Evolutionary conservation across 2,329 filamentous ascomycete genomes (phyloP).

Genomic region (Claviceps capensis): DNA sequence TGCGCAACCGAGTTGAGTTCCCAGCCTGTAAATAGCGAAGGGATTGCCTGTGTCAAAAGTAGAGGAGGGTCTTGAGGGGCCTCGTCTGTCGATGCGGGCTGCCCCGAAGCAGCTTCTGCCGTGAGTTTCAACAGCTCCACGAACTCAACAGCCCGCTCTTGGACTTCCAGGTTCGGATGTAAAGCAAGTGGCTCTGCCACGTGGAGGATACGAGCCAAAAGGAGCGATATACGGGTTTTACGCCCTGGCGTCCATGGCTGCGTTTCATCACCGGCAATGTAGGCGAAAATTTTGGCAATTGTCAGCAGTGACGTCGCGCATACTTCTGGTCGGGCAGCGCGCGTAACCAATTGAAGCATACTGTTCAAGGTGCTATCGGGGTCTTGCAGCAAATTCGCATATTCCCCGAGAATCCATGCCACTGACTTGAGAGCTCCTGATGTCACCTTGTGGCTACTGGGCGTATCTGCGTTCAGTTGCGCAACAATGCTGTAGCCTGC

Average conservation of each 20-base stretch:
- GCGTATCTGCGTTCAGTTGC: constrained; percentile 38
- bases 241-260: constrained; percentile 58
- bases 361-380: constrained; percentile 61
- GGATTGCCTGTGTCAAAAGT: constrained; percentile 80
- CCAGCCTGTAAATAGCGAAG: constrained; percentile 70
- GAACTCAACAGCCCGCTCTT: constrained; percentile 88
- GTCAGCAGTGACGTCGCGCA: constrained; percentile 76
- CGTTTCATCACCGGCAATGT: constrained; percentile 51
- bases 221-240: constrained; percentile 60
- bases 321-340: constrained; percentile 45
- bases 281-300: constrained; percentile 70
- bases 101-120: constrained; percentile 62
- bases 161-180: constrained; percentile 83
- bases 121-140: constrained; percentile 79
- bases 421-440: constrained; percentile 60
- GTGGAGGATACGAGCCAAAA: constrained; percentile 71
- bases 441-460: constrained; percentile 41
- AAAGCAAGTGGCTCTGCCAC: constrained; percentile 65
- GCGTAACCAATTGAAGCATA: constrained; percentile 53
- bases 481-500: constrained; percentile 67
- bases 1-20: constrained; percentile 84
- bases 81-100: constrained; percentile 42
- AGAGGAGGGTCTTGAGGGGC: constrained; percentile 57
- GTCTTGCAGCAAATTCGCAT: constrained; percentile 54
- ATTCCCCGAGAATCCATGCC: constrained; percentile 84